Conservation (phyloP, 345 rosid species). For the Eucalyptus cloeziana region DNA sequence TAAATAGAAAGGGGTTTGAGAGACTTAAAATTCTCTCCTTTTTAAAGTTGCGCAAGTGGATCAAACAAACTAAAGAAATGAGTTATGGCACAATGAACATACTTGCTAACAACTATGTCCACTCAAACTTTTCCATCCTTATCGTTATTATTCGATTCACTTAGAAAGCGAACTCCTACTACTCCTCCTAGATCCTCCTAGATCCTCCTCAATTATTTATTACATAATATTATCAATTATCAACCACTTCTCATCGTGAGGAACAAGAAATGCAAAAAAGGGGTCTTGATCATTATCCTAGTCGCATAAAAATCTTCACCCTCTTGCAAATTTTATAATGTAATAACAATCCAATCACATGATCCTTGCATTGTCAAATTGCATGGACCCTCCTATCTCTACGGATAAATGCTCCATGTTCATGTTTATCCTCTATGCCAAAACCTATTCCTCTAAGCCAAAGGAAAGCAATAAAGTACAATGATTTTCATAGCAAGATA, state of each 20-base stretch:
- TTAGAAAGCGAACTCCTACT: neutral
- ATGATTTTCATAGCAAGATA: neutral
- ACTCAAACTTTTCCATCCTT: neutral
- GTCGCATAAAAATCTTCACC: neutral
- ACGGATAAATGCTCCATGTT: neutral
- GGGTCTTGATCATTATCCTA: neutral
- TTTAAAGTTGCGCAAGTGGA: neutral
- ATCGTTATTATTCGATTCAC: neutral
- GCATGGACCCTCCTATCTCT: neutral
- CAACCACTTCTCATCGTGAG: neutral
- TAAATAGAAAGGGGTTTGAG: neutral
- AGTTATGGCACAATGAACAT: neutral
- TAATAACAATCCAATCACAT: neutral
- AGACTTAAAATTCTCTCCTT: neutral
- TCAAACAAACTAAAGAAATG: neutral
- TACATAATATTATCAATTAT: neutral
- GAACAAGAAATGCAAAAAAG: neutral
- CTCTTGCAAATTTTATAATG: neutral
- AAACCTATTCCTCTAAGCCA: neutral
- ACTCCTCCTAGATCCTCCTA: neutral
- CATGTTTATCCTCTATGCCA: neutral
- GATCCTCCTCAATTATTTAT: neutral
- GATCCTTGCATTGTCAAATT: neutral
- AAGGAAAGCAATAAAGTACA: neutral
- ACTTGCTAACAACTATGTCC: neutral